Evolutionary conservation across 1,284 basidiomycete genomes (phyloP).

Genomic region (Melampsora americana): DNA sequence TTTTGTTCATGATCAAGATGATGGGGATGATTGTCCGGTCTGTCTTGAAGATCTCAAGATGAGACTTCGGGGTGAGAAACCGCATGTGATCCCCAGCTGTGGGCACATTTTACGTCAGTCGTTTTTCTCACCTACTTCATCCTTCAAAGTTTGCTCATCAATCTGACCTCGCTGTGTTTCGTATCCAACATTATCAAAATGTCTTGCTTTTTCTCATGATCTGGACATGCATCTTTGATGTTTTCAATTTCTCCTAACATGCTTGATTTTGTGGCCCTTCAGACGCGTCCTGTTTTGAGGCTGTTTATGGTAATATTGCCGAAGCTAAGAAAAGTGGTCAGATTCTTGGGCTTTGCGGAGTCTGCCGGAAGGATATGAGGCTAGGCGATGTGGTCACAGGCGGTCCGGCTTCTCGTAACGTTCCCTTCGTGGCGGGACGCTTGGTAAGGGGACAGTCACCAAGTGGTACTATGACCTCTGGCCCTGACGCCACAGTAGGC

Average conservation of each 20-base stretch:
- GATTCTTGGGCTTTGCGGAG: conserved; percentile 83
- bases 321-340: conserved; percentile 58
- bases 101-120: conserved; percentile 96
- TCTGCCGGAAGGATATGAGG: conserved; percentile 87
- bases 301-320: conserved; percentile 85
- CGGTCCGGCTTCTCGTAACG: conserved; percentile 4
- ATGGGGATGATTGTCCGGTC: conserved; percentile 82
- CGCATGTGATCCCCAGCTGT: conserved; percentile 91
- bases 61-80: conserved; percentile 71
- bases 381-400: background rate
- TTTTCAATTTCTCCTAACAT: background rate
- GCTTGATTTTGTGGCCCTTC: background rate
- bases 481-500: background rate
- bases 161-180: background rate
- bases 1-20: conserved; percentile 58
- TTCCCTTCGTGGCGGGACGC: background rate
- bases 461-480: background rate
- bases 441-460: background rate
- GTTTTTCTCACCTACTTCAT: background rate
- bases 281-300: conserved; percentile 81
- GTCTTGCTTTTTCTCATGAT: background rate
- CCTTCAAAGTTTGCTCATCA: background rate
- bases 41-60: conserved; percentile 85
- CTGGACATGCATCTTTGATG: background rate
- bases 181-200: background rate